Evolutionary conservation across 805 yeast species (phyloP), one percentile per base, ranked within the genome.

Genomic region (Ogataea populi-albae): DNA sequence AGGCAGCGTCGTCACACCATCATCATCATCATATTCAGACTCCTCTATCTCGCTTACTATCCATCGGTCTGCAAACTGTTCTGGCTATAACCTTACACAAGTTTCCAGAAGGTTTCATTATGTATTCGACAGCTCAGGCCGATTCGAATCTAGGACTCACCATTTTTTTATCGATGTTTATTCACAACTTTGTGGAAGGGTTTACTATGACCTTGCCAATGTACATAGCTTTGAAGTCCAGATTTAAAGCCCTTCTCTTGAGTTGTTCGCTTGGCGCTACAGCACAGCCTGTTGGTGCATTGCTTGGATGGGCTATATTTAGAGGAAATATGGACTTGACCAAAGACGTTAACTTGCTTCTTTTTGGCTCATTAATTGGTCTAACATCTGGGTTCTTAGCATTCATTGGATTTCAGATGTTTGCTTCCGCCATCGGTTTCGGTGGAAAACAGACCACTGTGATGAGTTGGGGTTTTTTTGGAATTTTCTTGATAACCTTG

Each of bases 131-230:
- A 0, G 71, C 87, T 2, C 65, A 67, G 38, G 79, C 78, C 0
- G 85, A 82, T 52, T 77, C 83, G 2, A 62, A 70, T 40, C 62
- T 88, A 18, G 97, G 98, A 0, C 49, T 87, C 15, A 72, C 86
- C 11, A 86, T 91, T 9, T 89, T 93, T 52, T 57, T 89, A 15
- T 87, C 96, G 31, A 69, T 91, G 54, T 77, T 88, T 9, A 75
- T 93, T 19, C 98, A 91, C 63, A 93, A 93, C 59, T 81, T 87
- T 47, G 81, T 89, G 16, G 98, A 91, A 58, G 98, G 98, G 0
- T 88, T 93, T 56, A 78, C 93, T 11, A 89, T 91, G 85, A 86
- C 95, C 10, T 67, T 89, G 30, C 98, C 98, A 0, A 66, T 91
- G 21, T 93, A 82, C 55, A 74, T 89, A 34, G 86, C 94, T 6